A percentile compares a stretch with the other conserved stretches of the same genome.
These are phyloP conservation scores for Amaranthus tricolor DNA, from an alignment of 179 eudicot genomes.

Conservation along the genomic window DNA sequence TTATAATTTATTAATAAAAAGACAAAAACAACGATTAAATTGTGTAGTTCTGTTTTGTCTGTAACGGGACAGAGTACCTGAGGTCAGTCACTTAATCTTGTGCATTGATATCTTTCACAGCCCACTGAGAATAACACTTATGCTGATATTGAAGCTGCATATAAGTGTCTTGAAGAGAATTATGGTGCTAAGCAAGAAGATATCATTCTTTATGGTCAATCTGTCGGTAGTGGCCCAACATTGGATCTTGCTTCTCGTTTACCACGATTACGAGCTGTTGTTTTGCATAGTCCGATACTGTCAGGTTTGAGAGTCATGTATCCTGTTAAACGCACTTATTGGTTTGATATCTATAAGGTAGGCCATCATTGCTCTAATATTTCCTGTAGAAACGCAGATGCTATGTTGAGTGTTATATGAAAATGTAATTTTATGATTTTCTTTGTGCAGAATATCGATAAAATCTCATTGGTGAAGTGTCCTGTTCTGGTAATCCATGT, in stretches of 20 bases:
- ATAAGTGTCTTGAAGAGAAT: slow-evolving; percentile 83
- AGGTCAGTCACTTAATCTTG: background rate
- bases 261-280: slow-evolving; percentile 79
- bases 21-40: background rate
- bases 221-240: slow-evolving; percentile 98
- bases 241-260: slow-evolving; percentile 88
- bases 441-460: slow-evolving; percentile 86
- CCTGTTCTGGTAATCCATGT: slow-evolving; percentile 93
- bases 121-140: slow-evolving; percentile 91
- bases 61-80: background rate
- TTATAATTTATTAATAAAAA: slow-evolving; percentile 2
- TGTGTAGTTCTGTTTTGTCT: background rate
- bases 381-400: background rate
- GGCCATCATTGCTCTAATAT: background rate
- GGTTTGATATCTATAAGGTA: slow-evolving; percentile 98
- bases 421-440: slow-evolving; percentile 8
- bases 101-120: slow-evolving; percentile 37
- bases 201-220: slow-evolving; percentile 87
- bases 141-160: slow-evolving; percentile 96
- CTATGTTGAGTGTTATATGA: slow-evolving; percentile 5
- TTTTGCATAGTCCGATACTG: slow-evolving; percentile 87
- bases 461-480: slow-evolving; percentile 80
- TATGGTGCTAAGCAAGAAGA: slow-evolving; percentile 92
- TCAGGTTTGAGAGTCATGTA: slow-evolving; percentile 97
- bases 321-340: slow-evolving; percentile 90